phyloP scores from a whole-genome alignment of 805 yeast species.

The Monosporozyma yasuniensis region DNA sequence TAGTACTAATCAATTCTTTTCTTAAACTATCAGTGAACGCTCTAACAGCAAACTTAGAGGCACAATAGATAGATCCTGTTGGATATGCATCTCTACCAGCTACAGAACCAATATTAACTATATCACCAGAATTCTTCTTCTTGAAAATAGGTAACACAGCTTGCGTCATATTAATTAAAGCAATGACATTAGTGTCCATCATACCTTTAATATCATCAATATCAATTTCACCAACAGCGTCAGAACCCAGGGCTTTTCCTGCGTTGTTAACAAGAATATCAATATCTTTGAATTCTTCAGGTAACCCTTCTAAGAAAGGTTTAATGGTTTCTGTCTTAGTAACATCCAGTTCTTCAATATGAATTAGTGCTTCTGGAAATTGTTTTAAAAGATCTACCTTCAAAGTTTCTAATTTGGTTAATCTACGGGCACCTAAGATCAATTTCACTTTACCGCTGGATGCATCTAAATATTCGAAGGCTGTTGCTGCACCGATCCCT shows the following conservation, averaged over 20 bases:
- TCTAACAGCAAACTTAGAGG: conserved; percentile 63
- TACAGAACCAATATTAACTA: conserved; percentile 65
- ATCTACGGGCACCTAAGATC: conserved; percentile 71
- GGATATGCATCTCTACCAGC: conserved; percentile 77
- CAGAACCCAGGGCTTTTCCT: conserved; percentile 74
- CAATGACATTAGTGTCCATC: conserved; percentile 83
- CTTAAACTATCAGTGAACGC: conserved; percentile 65
- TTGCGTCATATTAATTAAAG: conserved; percentile 77
- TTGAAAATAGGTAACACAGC: conserved; percentile 64
- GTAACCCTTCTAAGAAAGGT: conserved; percentile 45
- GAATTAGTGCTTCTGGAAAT: conserved; percentile 41
- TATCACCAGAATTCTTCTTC: conserved; percentile 60
- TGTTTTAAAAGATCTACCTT: conserved; percentile 37
- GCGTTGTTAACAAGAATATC: conserved; percentile 68
- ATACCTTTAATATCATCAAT: conserved; percentile 60
- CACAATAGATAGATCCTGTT: conserved; percentile 71
- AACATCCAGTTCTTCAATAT: conserved; percentile 47
- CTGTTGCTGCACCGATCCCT: conserved; percentile 92
- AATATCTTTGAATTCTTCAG: conserved; percentile 50
- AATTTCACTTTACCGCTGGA: conserved; percentile 63
- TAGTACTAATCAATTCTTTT: conserved; percentile 65
- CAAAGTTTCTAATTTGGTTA: conserved; percentile 46
- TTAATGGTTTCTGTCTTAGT: conserved; percentile 42
- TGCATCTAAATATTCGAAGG: conserved; percentile 71
- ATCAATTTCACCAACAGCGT: conserved; percentile 59